Conservation (phyloP, 345 rosid species). For the Salix koriyanagi region DNA sequence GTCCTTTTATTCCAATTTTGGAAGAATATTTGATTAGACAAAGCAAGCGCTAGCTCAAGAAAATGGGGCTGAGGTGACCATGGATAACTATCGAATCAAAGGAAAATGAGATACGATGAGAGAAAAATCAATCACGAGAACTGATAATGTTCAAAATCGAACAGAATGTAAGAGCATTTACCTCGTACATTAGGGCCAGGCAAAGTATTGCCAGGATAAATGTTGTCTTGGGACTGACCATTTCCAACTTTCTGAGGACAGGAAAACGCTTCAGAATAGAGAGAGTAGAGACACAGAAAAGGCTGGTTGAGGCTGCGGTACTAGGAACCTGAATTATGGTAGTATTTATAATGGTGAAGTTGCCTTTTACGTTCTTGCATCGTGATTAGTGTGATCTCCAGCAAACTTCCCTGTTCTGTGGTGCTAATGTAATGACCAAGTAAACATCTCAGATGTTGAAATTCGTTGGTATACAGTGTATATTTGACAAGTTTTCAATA, state of each 20-base stretch:
- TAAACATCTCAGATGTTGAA: neutral
- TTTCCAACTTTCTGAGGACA: neutral
- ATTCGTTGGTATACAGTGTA: neutral
- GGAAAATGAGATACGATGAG: neutral
- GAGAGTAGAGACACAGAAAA: neutral
- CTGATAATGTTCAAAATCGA: neutral
- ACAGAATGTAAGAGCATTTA: neutral
- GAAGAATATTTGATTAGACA: neutral
- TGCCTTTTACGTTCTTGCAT: neutral
- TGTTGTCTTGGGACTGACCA: constrained; percentile 7
- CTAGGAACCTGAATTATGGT: neutral
- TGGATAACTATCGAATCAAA: neutral
- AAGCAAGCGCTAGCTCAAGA: neutral
- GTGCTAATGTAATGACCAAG: neutral
- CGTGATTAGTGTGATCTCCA: neutral
- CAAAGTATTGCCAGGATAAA: constrained; percentile 14
- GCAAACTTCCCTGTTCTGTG: neutral
- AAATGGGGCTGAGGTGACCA: neutral
- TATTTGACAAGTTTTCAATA: no score
- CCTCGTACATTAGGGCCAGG: constrained; percentile 15
- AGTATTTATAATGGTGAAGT: neutral
- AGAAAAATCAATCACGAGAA: neutral
- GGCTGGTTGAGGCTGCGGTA: neutral
- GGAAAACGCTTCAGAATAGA: neutral
- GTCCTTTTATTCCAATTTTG: neutral